Percentiles rank a stretch among this genome's conserved stretches.
Evolutionary conservation across 2,329 filamentous ascomycete species (phyloP).

Genomic region (Thermomyces lanuginosus): DNA sequence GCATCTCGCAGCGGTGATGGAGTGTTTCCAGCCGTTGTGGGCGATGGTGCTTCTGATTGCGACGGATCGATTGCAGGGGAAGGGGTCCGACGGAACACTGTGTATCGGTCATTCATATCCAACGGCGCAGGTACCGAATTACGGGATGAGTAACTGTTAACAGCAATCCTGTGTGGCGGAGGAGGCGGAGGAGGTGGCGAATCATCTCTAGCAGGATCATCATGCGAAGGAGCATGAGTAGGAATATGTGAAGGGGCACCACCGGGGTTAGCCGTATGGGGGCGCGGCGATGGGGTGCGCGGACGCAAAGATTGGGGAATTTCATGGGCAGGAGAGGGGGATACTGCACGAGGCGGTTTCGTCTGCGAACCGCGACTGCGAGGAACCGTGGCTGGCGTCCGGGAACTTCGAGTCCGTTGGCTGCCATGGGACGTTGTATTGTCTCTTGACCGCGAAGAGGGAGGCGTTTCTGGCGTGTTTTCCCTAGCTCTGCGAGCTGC

Average conservation of each 20-base stretch:
- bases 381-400: slow-evolving; percentile 20
- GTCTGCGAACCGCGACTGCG: slow-evolving; percentile 23
- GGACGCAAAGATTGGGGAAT: background rate
- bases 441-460: slow-evolving; percentile 21
- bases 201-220: slow-evolving; percentile 38
- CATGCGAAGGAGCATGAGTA: slow-evolving; percentile 12
- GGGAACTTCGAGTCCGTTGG: slow-evolving; percentile 17
- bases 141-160: slow-evolving; percentile 24
- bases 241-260: slow-evolving; percentile 6
- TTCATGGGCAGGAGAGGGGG: slow-evolving; percentile 4
- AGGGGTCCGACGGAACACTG: slow-evolving; percentile 26
- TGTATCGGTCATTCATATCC: slow-evolving; percentile 27
- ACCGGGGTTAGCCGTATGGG: slow-evolving; percentile 1
- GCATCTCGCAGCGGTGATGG: slow-evolving; percentile 84
- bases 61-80: slow-evolving; percentile 35
- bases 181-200: slow-evolving; percentile 73
- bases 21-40: slow-evolving; percentile 56
- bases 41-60: too few relatives aligned
- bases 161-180: slow-evolving; percentile 53
- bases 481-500: slow-evolving; percentile 18
- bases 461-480: slow-evolving; percentile 21
- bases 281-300: slow-evolving; percentile 1
- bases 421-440: slow-evolving; percentile 16
- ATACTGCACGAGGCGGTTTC: slow-evolving; percentile 8
- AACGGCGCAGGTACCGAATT: slow-evolving; percentile 17